A percentile compares a stretch with the other conserved stretches of the same genome.
phyloP scores from a whole-genome alignment of 169 alveolate genomes.

The Cryptosporidium sp. region DNA sequence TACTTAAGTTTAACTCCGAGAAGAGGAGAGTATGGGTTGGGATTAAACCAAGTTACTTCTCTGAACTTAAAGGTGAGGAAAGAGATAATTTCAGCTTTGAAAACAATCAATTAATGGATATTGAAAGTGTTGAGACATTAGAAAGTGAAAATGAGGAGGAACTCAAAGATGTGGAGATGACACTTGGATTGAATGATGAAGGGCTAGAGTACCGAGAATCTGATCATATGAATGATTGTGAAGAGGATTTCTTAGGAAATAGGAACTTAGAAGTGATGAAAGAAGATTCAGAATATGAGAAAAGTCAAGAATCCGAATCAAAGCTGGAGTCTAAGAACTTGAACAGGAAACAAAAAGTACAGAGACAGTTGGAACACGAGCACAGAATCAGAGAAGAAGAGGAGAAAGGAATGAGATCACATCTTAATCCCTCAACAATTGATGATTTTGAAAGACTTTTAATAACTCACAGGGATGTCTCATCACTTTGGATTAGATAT shows the following conservation, averaged over 20 bases:
- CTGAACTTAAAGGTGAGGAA: conserved; percentile 4
- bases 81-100: background rate
- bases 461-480: conserved; percentile 80
- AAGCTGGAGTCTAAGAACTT: background rate
- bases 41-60: conserved; percentile 34
- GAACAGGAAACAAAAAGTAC: conserved; percentile 49
- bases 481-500: conserved; percentile 85
- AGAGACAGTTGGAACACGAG: conserved; percentile 47
- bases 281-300: background rate
- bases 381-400: conserved; percentile 58
- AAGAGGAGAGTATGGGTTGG: conserved; percentile 52
- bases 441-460: conserved; percentile 82
- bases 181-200: background rate
- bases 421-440: conserved; percentile 37
- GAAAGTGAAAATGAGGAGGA: background rate
- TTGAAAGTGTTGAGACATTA: background rate
- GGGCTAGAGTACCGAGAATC: background rate
- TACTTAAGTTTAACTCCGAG: conserved; percentile 23
- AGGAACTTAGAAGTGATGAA: too few relatives aligned
- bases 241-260: background rate
- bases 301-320: background rate
- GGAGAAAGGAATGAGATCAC: conserved; percentile 47
- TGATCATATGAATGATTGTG: background rate
- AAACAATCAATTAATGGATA: background rate
- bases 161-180: background rate